Base-by-base conservation (phyloP, 2,329 filamentous ascomycete species). In the Colletotrichum sp. region DNA sequence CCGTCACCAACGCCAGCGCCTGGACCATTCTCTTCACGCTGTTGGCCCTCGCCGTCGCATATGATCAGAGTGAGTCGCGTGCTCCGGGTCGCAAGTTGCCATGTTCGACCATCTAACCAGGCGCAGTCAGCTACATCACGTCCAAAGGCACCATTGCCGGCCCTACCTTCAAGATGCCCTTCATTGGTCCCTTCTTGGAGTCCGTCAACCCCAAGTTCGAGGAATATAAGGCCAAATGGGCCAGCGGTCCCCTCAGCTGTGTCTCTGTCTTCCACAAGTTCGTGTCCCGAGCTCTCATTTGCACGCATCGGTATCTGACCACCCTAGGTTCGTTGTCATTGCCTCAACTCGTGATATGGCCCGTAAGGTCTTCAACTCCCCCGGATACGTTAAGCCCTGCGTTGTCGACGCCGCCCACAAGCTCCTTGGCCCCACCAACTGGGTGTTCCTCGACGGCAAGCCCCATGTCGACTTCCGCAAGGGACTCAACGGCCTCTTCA, bases 221-320 rank as follows among this genome's bases (percentile, higher is more conserved):
- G 77, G 92, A 96, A 82, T 99, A 99, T 88, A 91, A 96, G 84
- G 93, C 90, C 77, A 98, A 99, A 90, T 99, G 97, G 97, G 86
- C 90, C 81, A 98, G 95, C 82, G 97, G 95, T 63, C 93, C 95
- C 64, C 89, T 99, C 80, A 98, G 96, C 89, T 99, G 97, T 83
- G 97, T 99, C 77, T 98, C 96, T 4, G 96, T 99, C 81, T 99
- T 99, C 89, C 97, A 99, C 92, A 99, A 99, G 95, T 75, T 39
- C 60, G 30, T n/a, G 5, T 30, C 8, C 9, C 32, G 21, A 34
- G 16, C 60, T 21, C 24, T 16, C 32, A 26, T 59, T 44, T 8
- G 28, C 12, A 39, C 55, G 73, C n/a, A 59, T 70, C 4, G 36
- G 49, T 6, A 44, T 57, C 78, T 76, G 66, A 78, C 60, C 57